phyloP scores from a whole-genome alignment of 1,284 basidiomycete species.

The Pseudozyma pruni region DNA sequence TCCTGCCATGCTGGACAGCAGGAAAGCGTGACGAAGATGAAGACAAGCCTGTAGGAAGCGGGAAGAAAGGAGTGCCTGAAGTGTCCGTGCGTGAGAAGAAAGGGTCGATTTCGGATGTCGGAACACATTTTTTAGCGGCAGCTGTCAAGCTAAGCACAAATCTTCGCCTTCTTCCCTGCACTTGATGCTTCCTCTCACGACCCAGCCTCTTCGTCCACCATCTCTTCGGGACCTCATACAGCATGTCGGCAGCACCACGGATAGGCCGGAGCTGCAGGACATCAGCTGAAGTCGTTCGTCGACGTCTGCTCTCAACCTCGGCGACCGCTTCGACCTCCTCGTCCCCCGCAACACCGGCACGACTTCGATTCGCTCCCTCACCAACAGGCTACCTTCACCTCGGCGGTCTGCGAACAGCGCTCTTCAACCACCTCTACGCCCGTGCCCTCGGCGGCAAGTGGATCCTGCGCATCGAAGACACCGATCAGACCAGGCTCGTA shows the following conservation, averaged over 20 bases:
- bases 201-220: background rate
- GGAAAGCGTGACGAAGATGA: no score
- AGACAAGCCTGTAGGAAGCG: no score
- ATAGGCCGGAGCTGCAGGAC: background rate
- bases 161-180: background rate
- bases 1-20: background rate
- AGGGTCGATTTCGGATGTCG: background rate
- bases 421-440: slow-evolving; percentile 91
- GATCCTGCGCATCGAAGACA: slow-evolving; percentile 94
- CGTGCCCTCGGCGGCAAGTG: slow-evolving; percentile 83
- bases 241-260: slow-evolving; percentile 2
- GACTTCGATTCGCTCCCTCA: slow-evolving; percentile 91
- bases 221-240: background rate
- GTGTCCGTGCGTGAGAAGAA: background rate
- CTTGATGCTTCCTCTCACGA: background rate
- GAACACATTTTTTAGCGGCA: background rate
- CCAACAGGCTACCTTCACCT: slow-evolving; percentile 94
- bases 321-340: background rate
- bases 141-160: background rate
- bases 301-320: slow-evolving; percentile 4
- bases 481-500: slow-evolving; percentile 76
- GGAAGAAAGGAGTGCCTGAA: no score
- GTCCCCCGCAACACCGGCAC: slow-evolving; percentile 18
- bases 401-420: slow-evolving; percentile 92
- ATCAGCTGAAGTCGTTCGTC: background rate